Conservation (phyloP, 768 basidiomycete species). For the Termitomyces bulborhizus region DNA sequence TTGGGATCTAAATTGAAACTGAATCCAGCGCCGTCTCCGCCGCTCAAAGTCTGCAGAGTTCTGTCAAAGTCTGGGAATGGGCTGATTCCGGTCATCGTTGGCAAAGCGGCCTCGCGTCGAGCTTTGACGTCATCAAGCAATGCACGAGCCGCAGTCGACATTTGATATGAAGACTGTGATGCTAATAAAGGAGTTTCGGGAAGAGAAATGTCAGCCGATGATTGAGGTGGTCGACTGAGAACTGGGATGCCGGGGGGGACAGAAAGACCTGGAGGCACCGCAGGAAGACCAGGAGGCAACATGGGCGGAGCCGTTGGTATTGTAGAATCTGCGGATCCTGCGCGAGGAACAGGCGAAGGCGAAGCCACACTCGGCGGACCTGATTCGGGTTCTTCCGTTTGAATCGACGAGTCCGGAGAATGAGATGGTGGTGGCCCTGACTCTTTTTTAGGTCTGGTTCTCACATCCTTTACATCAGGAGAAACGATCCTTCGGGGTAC, state of each 20-base stretch:
- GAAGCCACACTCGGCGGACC: constrained; percentile 38
- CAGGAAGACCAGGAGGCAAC: constrained; percentile 36
- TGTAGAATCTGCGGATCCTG: constrained; percentile 28
- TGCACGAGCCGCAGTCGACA: constrained; percentile 80
- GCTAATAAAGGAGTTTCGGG: constrained; percentile 47
- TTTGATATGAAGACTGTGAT: constrained; percentile 69
- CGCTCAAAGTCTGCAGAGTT: constrained; percentile 66
- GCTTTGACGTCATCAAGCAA: constrained; percentile 80
- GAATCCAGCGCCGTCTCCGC: constrained; percentile 64
- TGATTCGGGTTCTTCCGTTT: constrained; percentile 42
- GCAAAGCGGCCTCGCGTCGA: constrained; percentile 53
- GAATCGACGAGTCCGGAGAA: constrained; percentile 44
- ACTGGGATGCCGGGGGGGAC: constrained; percentile 60
- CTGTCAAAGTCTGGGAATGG: constrained; percentile 90
- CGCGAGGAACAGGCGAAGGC: constrained; percentile 17
- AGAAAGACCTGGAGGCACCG: constrained; percentile 44
- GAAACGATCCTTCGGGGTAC: constrained; percentile 37
- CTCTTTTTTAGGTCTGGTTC: constrained; percentile 35
- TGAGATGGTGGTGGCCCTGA: constrained; percentile 19
- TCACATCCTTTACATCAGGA: constrained; percentile 29
- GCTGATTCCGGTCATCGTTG: constrained; percentile 36
- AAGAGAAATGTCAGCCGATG: constrained; percentile 34
- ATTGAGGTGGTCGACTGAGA: constrained; percentile 45
- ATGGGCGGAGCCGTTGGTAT: constrained; percentile 20
- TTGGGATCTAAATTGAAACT: constrained; percentile 85